Evolutionary conservation across 768 basidiomycete species (phyloP).

Genomic region (Porphyrellus cyaneotinctus): DNA sequence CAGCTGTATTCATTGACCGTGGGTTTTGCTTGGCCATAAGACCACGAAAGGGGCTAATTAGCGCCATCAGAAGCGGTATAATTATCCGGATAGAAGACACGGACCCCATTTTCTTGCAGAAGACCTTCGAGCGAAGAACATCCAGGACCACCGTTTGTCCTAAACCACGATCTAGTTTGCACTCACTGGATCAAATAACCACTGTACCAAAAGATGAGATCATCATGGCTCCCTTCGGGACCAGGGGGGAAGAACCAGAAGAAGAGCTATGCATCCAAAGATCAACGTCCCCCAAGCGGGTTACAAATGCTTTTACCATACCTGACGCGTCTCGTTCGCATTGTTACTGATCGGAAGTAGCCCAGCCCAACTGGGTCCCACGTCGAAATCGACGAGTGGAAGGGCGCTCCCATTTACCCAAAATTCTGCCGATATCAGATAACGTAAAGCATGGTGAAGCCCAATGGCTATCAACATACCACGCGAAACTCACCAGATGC

Average conservation of each 20-base stretch:
- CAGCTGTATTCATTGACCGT: slow-evolving; percentile 66
- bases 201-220: slow-evolving; percentile 67
- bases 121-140: slow-evolving; percentile 71
- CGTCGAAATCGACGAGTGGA: slow-evolving; percentile 67
- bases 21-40: slow-evolving; percentile 57
- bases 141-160: slow-evolving; percentile 81
- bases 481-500: slow-evolving; percentile 46
- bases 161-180: slow-evolving; percentile 20
- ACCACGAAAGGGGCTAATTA: slow-evolving; percentile 62
- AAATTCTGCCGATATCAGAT: slow-evolving; percentile 44
- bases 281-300: background rate
- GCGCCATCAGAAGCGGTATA: slow-evolving; percentile 10
- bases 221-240: slow-evolving; percentile 64
- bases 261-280: slow-evolving; percentile 48
- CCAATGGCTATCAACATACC: background rate
- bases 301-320: slow-evolving; percentile 16
- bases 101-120: slow-evolving; percentile 71
- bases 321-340: slow-evolving; percentile 64
- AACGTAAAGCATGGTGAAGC: background rate
- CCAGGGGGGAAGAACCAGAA: slow-evolving; percentile 86
- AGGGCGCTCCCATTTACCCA: slow-evolving; percentile 63
- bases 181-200: background rate
- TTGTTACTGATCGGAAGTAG: slow-evolving; percentile 63
- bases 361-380: slow-evolving; percentile 74
- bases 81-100: slow-evolving; percentile 23